phyloP scores from a whole-genome alignment of 306 rosid genomes.

The Gillenia trifoliata region DNA sequence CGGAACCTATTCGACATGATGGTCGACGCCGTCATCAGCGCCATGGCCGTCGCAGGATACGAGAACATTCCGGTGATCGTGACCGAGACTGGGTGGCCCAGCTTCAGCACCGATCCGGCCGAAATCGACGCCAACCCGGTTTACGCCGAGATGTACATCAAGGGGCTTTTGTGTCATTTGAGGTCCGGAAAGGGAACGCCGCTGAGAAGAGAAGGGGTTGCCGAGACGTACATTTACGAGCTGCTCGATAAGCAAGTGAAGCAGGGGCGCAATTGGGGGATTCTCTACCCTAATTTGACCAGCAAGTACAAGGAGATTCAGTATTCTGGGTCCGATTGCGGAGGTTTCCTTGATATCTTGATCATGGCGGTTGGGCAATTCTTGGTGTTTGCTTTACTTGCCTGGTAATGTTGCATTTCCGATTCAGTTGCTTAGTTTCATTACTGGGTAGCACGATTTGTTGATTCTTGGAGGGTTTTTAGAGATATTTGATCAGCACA shows the following conservation, averaged over 20 bases:
- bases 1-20: slow-evolving; percentile 74
- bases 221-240: slow-evolving; percentile 55
- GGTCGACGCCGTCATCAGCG: slow-evolving; percentile 62
- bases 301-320: slow-evolving; percentile 49
- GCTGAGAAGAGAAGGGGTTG: slow-evolving; percentile 58
- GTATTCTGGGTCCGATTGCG: slow-evolving; percentile 35
- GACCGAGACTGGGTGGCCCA: slow-evolving; percentile 92
- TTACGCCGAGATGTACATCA: slow-evolving; percentile 70
- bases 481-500: background rate
- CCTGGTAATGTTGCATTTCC: background rate
- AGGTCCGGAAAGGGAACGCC: slow-evolving; percentile 67
- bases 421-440: background rate
- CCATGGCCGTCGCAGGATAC: slow-evolving; percentile 63
- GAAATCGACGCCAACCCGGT: slow-evolving; percentile 63
- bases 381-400: slow-evolving; percentile 16
- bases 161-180: slow-evolving; percentile 55
- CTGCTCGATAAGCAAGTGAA: slow-evolving; percentile 50
- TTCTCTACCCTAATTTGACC: slow-evolving; percentile 59
- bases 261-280: slow-evolving; percentile 58
- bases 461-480: background rate
- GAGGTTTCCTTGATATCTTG: background rate
- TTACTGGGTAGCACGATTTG: background rate
- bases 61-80: slow-evolving; percentile 57
- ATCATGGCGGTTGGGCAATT: slow-evolving; percentile 8
- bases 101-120: slow-evolving; percentile 24